Conservation (phyloP, 768 basidiomycete genomes). For the Pleurotus platypus region DNA sequence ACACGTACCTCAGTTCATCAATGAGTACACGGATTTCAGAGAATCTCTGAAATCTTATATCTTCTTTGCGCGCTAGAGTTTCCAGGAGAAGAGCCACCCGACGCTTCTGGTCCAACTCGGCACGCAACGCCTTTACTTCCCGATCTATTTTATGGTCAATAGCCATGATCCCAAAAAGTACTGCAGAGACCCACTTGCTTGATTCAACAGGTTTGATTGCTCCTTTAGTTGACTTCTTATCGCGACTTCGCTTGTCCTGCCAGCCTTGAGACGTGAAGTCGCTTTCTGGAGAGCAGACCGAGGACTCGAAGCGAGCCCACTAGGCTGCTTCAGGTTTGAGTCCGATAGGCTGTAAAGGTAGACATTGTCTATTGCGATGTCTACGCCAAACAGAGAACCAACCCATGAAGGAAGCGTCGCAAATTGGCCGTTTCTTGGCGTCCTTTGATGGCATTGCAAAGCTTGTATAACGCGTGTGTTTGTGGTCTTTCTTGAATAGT, state of each 20-base stretch:
- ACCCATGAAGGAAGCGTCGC: background rate
- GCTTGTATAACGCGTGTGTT: background rate
- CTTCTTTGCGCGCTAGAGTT: background rate
- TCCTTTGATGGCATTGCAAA: background rate
- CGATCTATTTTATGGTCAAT: background rate
- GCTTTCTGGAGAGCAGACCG: background rate
- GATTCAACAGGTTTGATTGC: background rate
- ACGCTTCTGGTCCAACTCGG: background rate
- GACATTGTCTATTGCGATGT: background rate
- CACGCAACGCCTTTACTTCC: background rate
- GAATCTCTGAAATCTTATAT: background rate
- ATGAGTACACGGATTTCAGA: conserved; percentile 1
- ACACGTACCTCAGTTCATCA: background rate
- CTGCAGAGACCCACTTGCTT: too few species aligned
- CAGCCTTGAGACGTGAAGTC: conserved; percentile 1
- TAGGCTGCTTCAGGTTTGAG: background rate
- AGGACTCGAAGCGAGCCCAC: background rate
- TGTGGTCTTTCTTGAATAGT: background rate
- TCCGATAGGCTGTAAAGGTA: background rate
- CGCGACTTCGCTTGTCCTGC: background rate
- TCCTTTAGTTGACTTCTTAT: background rate
- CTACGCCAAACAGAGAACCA: background rate
- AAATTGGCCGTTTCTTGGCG: background rate
- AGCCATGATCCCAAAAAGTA: background rate
- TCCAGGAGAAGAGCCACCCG: background rate